These are phyloP conservation scores for Paramecium sonneborni DNA, from an alignment of 73 alveolate genomes.

Conservation along the genomic window DNA sequence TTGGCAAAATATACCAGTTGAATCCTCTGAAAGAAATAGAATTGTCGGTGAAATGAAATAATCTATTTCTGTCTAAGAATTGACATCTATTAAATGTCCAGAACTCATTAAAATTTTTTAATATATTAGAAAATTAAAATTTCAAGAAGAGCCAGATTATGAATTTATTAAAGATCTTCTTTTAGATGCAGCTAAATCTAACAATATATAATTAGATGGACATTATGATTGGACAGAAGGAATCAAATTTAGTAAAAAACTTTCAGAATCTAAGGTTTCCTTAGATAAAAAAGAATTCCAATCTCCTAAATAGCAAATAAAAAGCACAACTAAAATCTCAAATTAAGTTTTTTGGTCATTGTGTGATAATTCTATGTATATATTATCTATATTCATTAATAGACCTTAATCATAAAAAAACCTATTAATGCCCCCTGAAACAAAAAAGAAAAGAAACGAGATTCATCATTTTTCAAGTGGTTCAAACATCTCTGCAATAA, in stretches of 20 bases:
- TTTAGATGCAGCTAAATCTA: not conserved
- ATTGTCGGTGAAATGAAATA: not conserved
- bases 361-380: not conserved
- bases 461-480: not conserved
- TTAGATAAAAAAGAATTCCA: not conserved
- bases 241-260: not conserved
- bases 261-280: not conserved
- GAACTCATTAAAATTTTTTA: not conserved
- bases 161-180: not conserved
- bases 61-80: not conserved
- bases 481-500: not conserved
- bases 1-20: constrained; percentile 15
- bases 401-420: not conserved
- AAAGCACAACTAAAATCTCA: not conserved
- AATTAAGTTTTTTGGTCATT: not conserved
- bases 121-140: not conserved
- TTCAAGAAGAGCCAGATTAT: constrained; percentile 38
- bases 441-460: not conserved
- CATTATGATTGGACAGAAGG: constrained; percentile 45
- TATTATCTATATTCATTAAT: not conserved
- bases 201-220: not conserved
- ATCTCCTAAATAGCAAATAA: constrained; percentile 1
- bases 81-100: not conserved
- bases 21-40: not conserved
- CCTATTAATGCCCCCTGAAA: not conserved